phyloP scores from a whole-genome alignment of 352 stramenopile species.

The Pilasporangium apinafurcum region DNA sequence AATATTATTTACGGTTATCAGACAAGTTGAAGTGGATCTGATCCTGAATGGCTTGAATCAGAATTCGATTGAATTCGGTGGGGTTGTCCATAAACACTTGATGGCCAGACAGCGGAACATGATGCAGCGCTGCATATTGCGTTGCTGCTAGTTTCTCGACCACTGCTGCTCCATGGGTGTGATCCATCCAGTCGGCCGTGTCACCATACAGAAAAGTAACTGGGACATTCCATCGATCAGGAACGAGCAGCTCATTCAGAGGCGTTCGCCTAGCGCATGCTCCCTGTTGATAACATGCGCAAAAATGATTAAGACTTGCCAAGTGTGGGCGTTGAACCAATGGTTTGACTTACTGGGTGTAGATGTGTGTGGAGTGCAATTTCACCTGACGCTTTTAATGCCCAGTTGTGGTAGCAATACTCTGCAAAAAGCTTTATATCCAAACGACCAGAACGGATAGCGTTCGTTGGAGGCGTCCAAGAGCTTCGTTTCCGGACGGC shows the following conservation, averaged over 20 bases:
- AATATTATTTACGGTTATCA: too few relatives aligned
- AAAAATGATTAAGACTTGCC: too few relatives aligned
- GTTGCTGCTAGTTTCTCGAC: constrained; percentile 3
- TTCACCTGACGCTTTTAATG: constrained; percentile 1
- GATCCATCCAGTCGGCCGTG: constrained; percentile 16
- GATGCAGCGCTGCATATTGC: constrained; percentile 1
- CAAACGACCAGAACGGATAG: not conserved
- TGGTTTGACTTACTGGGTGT: not conserved
- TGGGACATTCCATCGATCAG: not conserved
- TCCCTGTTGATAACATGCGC: too few relatives aligned
- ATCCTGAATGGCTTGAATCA: not conserved
- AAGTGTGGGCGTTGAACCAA: not conserved
- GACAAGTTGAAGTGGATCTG: too few relatives aligned
- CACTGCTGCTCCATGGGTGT: constrained; percentile 6
- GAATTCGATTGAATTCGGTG: not conserved
- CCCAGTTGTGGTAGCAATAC: constrained; percentile 9
- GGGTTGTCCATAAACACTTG: constrained; percentile 6
- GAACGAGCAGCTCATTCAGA: constrained; percentile 1
- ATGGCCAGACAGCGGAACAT: not conserved
- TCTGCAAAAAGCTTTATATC: not conserved
- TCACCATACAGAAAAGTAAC: constrained; percentile 17
- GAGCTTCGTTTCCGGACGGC: not conserved
- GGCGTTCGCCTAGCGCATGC: not conserved
- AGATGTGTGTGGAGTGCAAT: constrained; percentile 4
- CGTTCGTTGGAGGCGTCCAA: not conserved